Conservation (phyloP, 1,139 yeast genomes). For the Hanseniaspora sp. region DNA sequence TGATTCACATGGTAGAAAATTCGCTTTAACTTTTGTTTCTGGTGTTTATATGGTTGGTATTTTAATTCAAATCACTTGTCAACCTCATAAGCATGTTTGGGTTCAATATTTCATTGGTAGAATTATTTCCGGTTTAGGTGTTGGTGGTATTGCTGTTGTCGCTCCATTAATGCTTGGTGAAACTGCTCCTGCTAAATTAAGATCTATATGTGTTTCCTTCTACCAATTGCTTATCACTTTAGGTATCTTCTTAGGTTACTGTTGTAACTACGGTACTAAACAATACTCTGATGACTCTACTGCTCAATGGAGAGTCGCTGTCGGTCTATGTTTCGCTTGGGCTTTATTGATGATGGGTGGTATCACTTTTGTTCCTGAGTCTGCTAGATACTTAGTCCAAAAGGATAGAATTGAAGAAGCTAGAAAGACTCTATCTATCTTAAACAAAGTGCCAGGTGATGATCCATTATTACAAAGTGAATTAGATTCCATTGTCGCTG, state of each 20-base stretch:
- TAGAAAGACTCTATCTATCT: constrained; percentile 36
- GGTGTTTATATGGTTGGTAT: constrained; percentile 52
- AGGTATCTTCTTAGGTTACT: constrained; percentile 53
- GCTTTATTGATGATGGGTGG: constrained; percentile 38
- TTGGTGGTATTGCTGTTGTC: constrained; percentile 51
- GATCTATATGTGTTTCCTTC: constrained; percentile 55
- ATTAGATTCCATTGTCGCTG: constrained; percentile 49
- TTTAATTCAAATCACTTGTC: constrained; percentile 49
- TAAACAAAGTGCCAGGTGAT: constrained; percentile 37
- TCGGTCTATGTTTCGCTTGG: constrained; percentile 42
- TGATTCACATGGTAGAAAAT: constrained; percentile 51
- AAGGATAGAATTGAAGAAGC: constrained; percentile 47
- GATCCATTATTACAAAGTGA: constrained; percentile 43
- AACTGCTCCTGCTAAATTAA: constrained; percentile 52
- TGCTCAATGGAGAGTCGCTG: constrained; percentile 53
- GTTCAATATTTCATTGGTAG: constrained; percentile 50
- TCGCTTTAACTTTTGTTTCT: constrained; percentile 45
- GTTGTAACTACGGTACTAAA: constrained; percentile 50
- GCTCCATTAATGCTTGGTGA: constrained; percentile 57
- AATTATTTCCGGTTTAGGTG: constrained; percentile 52
- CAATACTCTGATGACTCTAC: constrained; percentile 31
- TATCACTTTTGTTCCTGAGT: constrained; percentile 61
- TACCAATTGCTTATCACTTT: constrained; percentile 55
- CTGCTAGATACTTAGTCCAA: constrained; percentile 60
- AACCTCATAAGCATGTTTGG: constrained; percentile 31